Conservation (phyloP, 768 basidiomycete genomes). For the Mycena sanguinolenta region DNA sequence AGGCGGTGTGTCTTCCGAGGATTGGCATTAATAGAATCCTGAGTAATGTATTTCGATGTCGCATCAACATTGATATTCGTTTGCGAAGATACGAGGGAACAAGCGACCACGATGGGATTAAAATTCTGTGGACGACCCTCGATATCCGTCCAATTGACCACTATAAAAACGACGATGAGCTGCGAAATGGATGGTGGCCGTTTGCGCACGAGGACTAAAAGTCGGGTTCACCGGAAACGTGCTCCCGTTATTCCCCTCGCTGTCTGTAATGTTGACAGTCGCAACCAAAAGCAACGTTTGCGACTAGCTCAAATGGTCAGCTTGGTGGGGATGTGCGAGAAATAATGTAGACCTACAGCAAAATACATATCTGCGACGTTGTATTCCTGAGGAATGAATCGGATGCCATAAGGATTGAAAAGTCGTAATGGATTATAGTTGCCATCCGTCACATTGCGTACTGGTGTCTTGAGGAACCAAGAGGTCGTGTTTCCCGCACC, state of each 20-base stretch:
- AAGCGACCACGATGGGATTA: not conserved
- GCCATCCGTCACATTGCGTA: not conserved
- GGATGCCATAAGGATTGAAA: not conserved
- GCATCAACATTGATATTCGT: not conserved
- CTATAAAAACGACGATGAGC: not conserved
- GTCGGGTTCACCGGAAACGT: not conserved
- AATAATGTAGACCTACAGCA: too few relatives aligned
- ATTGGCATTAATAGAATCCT: not conserved
- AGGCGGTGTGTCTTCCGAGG: not conserved
- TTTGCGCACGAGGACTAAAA: not conserved
- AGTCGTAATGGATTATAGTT: not conserved
- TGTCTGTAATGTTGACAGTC: not conserved
- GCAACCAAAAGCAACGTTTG: not conserved
- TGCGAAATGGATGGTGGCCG: not conserved
- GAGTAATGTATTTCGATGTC: not conserved
- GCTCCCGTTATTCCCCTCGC: not conserved
- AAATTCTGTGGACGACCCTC: not conserved
- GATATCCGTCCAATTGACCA: not conserved
- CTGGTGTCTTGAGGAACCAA: not conserved
- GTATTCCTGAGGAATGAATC: conserved; percentile 7
- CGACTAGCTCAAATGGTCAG: too few relatives aligned
- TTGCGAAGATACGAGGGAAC: not conserved
- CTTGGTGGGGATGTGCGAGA: too few relatives aligned
- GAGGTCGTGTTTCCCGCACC: not conserved
- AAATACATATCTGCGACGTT: too few relatives aligned